A percentile compares a stretch with the other conserved stretches of the same genome.
phyloP scores from a whole-genome alignment of 495 filamentous ascomycete genomes.

The Usnea hakonensis region DNA sequence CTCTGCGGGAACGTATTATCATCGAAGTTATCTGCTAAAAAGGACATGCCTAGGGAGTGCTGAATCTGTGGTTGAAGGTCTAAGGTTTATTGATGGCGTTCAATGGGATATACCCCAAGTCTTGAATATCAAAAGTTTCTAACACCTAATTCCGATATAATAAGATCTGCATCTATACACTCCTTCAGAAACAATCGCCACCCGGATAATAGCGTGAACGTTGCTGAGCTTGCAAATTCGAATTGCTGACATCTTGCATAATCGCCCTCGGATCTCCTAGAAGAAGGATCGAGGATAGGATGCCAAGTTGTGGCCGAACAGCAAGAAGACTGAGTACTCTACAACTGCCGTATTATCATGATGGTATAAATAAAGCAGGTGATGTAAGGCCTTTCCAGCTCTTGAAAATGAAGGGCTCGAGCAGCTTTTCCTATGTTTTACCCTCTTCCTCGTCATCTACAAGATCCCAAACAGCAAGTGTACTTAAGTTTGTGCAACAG shows the following conservation, averaged over 20 bases:
- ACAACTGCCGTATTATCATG: neutral
- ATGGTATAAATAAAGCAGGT: too few species aligned
- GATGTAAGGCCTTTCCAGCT: too few species aligned
- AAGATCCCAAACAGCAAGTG: neutral
- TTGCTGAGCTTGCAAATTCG: neutral
- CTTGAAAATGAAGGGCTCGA: neutral
- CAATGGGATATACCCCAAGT: conserved; percentile 9
- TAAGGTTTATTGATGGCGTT: conserved; percentile 26
- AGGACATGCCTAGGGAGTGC: conserved; percentile 48
- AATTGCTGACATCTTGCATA: neutral
- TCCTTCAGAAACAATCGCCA: neutral
- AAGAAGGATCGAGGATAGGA: neutral
- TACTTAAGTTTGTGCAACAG: neutral
- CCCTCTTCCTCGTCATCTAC: neutral
- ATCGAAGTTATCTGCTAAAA: neutral
- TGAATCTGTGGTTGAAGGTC: conserved; percentile 83
- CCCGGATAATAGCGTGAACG: neutral
- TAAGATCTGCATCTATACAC: neutral
- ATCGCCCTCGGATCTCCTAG: neutral
- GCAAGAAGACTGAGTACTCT: neutral
- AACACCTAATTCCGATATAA: neutral
- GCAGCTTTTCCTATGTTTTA: neutral
- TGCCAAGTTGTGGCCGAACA: neutral
- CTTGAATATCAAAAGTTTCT: neutral
- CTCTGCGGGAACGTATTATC: neutral